Percentiles rank a stretch among this genome's conserved stretches.
phyloP scores from a whole-genome alignment of 805 yeast species.

The Brettanomyces bruxellensis region DNA sequence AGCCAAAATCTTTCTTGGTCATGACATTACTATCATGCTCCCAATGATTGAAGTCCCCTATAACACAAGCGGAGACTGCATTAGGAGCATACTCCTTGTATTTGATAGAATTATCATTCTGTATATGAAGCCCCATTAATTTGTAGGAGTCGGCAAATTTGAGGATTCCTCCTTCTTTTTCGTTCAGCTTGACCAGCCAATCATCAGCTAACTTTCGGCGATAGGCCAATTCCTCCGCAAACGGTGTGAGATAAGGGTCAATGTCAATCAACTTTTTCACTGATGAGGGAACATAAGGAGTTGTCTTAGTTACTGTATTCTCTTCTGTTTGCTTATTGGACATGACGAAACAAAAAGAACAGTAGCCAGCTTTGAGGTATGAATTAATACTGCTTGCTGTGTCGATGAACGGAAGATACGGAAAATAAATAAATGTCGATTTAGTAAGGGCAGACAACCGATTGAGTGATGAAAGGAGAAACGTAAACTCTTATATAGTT shows the following conservation, averaged over 20 bases:
- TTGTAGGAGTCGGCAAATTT: slow-evolving; percentile 72
- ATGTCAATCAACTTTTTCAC: slow-evolving; percentile 55
- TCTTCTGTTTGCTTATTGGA: too few relatives aligned
- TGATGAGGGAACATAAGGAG: slow-evolving; percentile 12
- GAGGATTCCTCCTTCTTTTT: slow-evolving; percentile 55
- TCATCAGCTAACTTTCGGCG: slow-evolving; percentile 59
- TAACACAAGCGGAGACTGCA: slow-evolving; percentile 64
- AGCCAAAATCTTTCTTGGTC: slow-evolving; percentile 58
- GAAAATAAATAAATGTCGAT: too few relatives aligned
- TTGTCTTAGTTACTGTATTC: neutral
- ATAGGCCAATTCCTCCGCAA: slow-evolving; percentile 52
- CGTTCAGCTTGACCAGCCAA: slow-evolving; percentile 49
- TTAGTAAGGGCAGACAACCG: too few relatives aligned
- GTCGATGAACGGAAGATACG: too few relatives aligned
- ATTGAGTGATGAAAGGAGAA: too few relatives aligned
- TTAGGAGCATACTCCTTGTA: slow-evolving; percentile 89
- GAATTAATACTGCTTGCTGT: too few relatives aligned
- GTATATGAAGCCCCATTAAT: slow-evolving; percentile 67
- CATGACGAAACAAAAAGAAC: too few relatives aligned
- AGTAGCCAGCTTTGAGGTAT: too few relatives aligned
- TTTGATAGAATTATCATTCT: slow-evolving; percentile 42
- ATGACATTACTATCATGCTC: slow-evolving; percentile 45
- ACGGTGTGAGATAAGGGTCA: slow-evolving; percentile 87
- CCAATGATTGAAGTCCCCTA: slow-evolving; percentile 94
- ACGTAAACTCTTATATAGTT: too few relatives aligned